A percentile compares a stretch with the other conserved stretches of the same genome.
Conservation (phyloP, 495 filamentous ascomycete species). For the Podospora appendiculata region DNA sequence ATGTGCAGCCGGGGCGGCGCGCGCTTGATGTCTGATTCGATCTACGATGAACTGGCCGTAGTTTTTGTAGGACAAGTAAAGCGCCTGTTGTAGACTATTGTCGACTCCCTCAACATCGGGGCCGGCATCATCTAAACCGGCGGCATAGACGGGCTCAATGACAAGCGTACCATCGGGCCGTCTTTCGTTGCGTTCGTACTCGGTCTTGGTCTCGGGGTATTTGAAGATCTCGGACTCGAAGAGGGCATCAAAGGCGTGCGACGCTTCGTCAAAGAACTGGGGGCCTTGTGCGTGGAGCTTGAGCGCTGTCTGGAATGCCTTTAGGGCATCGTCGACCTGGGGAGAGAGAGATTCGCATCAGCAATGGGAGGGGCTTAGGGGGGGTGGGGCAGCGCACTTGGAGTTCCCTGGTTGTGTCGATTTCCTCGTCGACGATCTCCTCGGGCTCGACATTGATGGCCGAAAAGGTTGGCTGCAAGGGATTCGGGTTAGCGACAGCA, state of each 20-base stretch:
- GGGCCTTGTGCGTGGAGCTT: conserved; percentile 89
- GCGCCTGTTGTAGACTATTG: conserved; percentile 76
- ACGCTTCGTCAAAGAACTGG: conserved; percentile 62
- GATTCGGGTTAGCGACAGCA: neutral
- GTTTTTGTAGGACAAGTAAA: conserved; percentile 93
- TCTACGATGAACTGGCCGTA: conserved; percentile 86
- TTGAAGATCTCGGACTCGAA: conserved; percentile 91
- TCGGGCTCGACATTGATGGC: conserved; percentile 91
- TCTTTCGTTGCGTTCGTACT: conserved; percentile 59
- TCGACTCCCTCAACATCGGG: conserved; percentile 58
- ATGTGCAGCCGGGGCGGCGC: conserved; percentile 23
- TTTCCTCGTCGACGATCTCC: conserved; percentile 78
- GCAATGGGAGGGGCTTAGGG: no score
- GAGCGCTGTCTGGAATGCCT: conserved; percentile 86
- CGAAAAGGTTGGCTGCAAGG: conserved; percentile 52
- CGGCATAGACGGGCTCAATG: conserved; percentile 28
- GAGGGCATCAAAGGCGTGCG: conserved; percentile 74
- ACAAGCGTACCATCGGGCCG: conserved; percentile 44
- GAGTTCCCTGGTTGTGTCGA: conserved; percentile 91
- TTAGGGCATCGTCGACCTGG: conserved; percentile 90
- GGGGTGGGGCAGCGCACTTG: conserved; percentile 40
- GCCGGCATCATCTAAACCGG: conserved; percentile 33
- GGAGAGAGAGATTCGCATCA: neutral
- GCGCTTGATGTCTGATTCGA: conserved; percentile 44
- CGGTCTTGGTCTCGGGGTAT: conserved; percentile 75